Evolutionary conservation across 2,329 filamentous ascomycete genomes (phyloP), one percentile per base, ranked within the genome.

Genomic region (Zelopaecilomyces penicillatus): DNA sequence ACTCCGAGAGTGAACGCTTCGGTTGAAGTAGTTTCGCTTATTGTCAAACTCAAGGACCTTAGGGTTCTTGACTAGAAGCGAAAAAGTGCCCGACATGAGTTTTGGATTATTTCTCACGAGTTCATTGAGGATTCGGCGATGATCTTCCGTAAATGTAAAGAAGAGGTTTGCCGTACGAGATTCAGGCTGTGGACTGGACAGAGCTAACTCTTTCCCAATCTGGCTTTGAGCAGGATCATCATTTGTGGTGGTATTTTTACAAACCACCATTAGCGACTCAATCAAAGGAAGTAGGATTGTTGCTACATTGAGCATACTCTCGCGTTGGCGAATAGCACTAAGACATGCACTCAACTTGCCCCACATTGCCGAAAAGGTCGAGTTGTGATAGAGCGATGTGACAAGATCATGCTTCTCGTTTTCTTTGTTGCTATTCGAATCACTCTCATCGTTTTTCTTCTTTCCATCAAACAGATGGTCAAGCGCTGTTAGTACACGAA

Each of bases 21-120:
- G 85, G 62, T 82, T 96, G 74, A 98, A 98, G 75, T 94, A 98
- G 68, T 95, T 97, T 57, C 93, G 89, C 73, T 98, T 98, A 71
- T 98, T 98, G 69, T 98, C 93, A 58, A 98, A 98, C 61, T 98
- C 93, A 9, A 98, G 74, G 4, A 98, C 94, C 74, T 97, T 98
- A 28, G 93, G 94, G 60, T 98, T 98, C 73, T 95, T 96, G 51
- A 97, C 93, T 39, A 98, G 70, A 11, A 98, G 75, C 8, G 91
- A 90, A 67, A 98, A 96, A 3, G 91, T 96, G 43, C 93, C 93
- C 47, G 91, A 96, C 94, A 98, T 98, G 52, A 98, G 80, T 65
- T 95, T 95, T 30, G 94, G 93, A 54, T 95, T 97, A 60, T 95
- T 88, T 52, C 94, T 85, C 44, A 98, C 93, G 52, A 98, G 84